A percentile compares a stretch with the other conserved stretches of the same genome.
Evolutionary conservation across 805 yeast species (phyloP).

Genomic region (Torulaspora delbrueckii): DNA sequence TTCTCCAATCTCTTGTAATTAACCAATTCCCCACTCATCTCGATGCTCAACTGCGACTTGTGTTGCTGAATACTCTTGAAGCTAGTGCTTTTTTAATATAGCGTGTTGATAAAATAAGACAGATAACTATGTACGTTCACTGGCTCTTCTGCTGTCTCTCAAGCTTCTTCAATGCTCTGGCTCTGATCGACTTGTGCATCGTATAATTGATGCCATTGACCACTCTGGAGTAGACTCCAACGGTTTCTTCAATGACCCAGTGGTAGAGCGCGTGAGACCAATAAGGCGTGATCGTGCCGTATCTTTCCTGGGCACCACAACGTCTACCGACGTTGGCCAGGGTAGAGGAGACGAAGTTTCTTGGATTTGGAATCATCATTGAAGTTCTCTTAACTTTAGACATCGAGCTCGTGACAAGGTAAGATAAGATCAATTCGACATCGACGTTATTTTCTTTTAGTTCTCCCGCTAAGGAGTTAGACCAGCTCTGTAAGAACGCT

Average conservation of each 20-base stretch:
- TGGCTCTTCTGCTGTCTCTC: conserved; percentile 28
- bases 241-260: conserved; percentile 67
- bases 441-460: conserved; percentile 65
- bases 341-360: conserved; percentile 68
- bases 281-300: conserved; percentile 81
- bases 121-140: conserved; percentile 5
- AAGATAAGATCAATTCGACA: conserved; percentile 79
- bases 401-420: conserved; percentile 92
- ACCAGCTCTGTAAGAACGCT: conserved; percentile 93
- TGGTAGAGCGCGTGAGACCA: conserved; percentile 94
- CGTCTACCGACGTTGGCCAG: conserved; percentile 72
- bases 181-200: conserved; percentile 78
- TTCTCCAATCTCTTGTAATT: conserved; percentile 93
- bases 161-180: conserved; percentile 73
- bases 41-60: background rate
- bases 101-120: background rate
- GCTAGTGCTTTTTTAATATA: background rate
- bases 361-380: conserved; percentile 73
- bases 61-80: background rate
- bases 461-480: conserved; percentile 82
- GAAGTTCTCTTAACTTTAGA: conserved; percentile 83
- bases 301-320: conserved; percentile 89
- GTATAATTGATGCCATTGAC: conserved; percentile 64
- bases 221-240: conserved; percentile 72
- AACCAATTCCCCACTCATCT: conserved; percentile 74